Conservation (phyloP, 1,139 yeast genomes). For the Sugiyamaella japonica region DNA sequence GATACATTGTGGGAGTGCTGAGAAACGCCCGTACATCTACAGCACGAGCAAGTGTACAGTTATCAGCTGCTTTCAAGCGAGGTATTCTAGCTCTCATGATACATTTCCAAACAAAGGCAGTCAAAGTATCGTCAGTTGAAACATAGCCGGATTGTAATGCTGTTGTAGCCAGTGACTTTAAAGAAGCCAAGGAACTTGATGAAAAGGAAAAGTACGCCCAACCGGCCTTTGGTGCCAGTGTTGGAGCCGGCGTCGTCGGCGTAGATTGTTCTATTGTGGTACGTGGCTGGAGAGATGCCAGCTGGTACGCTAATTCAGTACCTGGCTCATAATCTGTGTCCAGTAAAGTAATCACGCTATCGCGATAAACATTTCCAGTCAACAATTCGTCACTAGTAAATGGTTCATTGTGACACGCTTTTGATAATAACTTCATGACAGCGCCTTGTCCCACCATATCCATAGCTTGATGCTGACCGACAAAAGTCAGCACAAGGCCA, state of each 20-base stretch:
- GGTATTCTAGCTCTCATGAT: slow-evolving; percentile 19
- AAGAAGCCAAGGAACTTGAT: background rate
- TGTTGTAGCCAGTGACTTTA: slow-evolving; percentile 17
- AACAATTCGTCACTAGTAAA: slow-evolving; percentile 19
- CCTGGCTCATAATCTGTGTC: slow-evolving; percentile 10
- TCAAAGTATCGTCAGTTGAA: slow-evolving; percentile 26
- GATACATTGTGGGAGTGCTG: slow-evolving; percentile 19
- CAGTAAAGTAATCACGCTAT: slow-evolving; percentile 13
- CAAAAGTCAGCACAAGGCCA: slow-evolving; percentile 24
- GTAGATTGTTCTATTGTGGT: background rate
- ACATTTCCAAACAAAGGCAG: slow-evolving; percentile 25
- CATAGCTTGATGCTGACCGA: slow-evolving; percentile 24
- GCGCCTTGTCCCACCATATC: slow-evolving; percentile 26
- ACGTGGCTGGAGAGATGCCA: background rate
- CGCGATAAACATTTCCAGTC: slow-evolving; percentile 16
- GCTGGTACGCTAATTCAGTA: slow-evolving; percentile 4
- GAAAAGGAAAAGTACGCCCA: slow-evolving; percentile 22
- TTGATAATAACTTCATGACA: slow-evolving; percentile 21
- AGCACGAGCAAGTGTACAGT: slow-evolving; percentile 21
- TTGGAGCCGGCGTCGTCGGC: background rate
- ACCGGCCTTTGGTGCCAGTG: background rate
- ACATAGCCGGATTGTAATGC: slow-evolving; percentile 13
- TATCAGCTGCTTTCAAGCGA: slow-evolving; percentile 9
- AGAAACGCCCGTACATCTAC: slow-evolving; percentile 20
- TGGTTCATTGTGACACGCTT: slow-evolving; percentile 21